These are phyloP conservation scores for Globisporangium camurandrum DNA, from an alignment of 352 stramenopile species.

Conservation along the genomic window DNA sequence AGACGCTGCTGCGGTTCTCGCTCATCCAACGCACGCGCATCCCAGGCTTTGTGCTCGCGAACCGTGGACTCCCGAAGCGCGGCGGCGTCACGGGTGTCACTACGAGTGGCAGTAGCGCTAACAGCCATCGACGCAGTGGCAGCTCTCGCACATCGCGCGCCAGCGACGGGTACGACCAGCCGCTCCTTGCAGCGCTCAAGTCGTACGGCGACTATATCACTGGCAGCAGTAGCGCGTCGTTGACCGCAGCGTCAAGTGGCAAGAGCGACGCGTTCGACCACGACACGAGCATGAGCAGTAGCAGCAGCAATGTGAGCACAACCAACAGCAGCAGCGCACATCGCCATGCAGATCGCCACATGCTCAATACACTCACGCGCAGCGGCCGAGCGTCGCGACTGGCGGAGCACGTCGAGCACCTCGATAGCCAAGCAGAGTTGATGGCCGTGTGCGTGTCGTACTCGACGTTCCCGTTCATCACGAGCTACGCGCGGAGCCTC, in stretches of 20 bases:
- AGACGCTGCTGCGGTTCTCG: constrained; percentile 67
- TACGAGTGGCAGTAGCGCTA: constrained; percentile 15
- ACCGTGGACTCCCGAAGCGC: constrained; percentile 46
- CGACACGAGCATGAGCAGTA: constrained; percentile 14
- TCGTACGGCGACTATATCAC: constrained; percentile 68
- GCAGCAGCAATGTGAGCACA: background rate
- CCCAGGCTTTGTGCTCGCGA: constrained; percentile 49
- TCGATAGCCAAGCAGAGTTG: constrained; percentile 60
- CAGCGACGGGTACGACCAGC: constrained; percentile 45
- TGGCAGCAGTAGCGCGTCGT: constrained; percentile 15
- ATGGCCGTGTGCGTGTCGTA: constrained; percentile 73
- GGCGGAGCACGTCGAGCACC: constrained; percentile 57
- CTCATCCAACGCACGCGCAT: constrained; percentile 71
- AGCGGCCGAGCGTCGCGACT: constrained; percentile 45
- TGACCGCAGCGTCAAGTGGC: too few species aligned
- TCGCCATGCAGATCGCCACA: constrained; percentile 23
- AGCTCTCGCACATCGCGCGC: constrained; percentile 8
- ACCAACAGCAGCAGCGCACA: constrained; percentile 6
- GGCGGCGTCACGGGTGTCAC: constrained; percentile 21
- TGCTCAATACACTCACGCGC: constrained; percentile 67
- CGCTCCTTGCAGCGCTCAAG: constrained; percentile 53
- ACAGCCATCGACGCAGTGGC: constrained; percentile 15
- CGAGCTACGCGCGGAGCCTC: constrained; percentile 71
- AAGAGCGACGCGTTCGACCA: constrained; percentile 23
- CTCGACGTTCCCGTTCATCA: constrained; percentile 82